Base-by-base conservation (phyloP, 139 green algal genomes). In the Closterium sp. region DNA sequence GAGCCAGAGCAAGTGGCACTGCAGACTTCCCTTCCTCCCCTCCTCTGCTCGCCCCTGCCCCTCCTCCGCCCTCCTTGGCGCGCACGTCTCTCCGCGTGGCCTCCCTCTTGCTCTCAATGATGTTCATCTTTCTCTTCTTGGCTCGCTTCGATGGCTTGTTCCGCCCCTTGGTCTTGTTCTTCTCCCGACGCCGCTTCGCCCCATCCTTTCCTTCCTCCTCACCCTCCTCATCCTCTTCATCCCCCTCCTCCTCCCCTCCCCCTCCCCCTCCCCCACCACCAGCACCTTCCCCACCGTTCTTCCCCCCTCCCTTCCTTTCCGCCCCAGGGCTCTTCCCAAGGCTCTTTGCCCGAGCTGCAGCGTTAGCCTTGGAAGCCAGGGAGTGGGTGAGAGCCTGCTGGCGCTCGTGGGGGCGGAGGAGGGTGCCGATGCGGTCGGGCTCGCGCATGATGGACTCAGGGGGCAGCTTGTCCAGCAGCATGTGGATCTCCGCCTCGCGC, bases 401-500 rank as follows among this genome's bases (percentile, higher is more conserved):
- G 89, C 98, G 96, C 90, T 98, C 97, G 31, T 91, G 87, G 4
- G 98, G 97, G 88, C 96, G 96, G 29, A 92, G 94, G 85, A 98
- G 95, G 94, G 95, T 91, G 70, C 97, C 97, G 21, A 99, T 96
- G 30, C 90, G 88, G 34, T 96, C 94, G 1, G 98, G 97, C 91
- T 99, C 97, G 89, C 99, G 95, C 90, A 97, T 94, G 90, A 99
- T 99, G 92, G 97, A 98, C 32, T 98, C 97, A 0, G 98, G 97
- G 93, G 98, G 97, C 94, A 99, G 96, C 96, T 99, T 99, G 95
- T 99, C 98, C 91, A 99, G 95, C 95, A 99, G 96, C 91, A 95
- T n/a, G n/a, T 95, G 94, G 38, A 99, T 97, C 95, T 99, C 98
- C 42, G 94, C 93, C 95, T 99, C 97, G 17, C 95, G 96, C n/a